phyloP scores from a whole-genome alignment of 495 filamentous ascomycete species.

The Oleoguttula mirabilis region DNA sequence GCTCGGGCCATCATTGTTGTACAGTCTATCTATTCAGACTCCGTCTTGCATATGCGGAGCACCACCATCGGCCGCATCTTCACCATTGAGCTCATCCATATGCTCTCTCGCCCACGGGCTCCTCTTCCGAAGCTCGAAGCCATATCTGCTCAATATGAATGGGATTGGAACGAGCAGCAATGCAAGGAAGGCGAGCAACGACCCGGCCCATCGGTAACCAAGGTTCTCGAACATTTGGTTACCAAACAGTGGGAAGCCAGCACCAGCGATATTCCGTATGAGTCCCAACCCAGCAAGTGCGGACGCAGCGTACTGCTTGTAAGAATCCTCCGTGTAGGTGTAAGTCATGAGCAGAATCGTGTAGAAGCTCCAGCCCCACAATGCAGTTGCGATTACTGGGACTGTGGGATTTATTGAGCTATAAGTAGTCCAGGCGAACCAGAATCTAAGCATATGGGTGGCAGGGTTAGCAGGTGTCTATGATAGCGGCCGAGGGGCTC shows the following conservation, averaged over 20 bases:
- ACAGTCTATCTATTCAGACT: too few species aligned
- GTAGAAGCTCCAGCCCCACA: conserved; percentile 33
- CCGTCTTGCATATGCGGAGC: too few species aligned
- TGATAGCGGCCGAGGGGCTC: too few species aligned
- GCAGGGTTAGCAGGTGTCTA: too few species aligned
- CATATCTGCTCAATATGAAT: not conserved
- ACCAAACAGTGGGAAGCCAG: conserved; percentile 36
- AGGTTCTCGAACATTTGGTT: conserved; percentile 8
- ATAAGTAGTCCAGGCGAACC: not conserved
- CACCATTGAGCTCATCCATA: too few species aligned
- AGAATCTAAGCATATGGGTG: too few species aligned
- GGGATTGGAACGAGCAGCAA: not conserved
- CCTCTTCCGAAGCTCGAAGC: not conserved
- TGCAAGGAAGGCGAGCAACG: not conserved
- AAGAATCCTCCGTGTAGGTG: conserved; percentile 26
- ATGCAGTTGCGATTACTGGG: conserved; percentile 36
- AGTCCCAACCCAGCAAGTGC: conserved; percentile 35
- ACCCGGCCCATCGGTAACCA: conserved; percentile 1
- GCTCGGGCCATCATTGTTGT: too few species aligned
- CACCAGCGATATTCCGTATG: conserved; percentile 35
- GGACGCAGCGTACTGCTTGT: conserved; percentile 28
- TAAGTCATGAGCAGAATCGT: conserved; percentile 28
- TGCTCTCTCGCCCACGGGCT: too few species aligned
- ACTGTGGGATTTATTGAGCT: conserved; percentile 14
- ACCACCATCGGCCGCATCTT: too few species aligned